A percentile compares a stretch with the other conserved stretches of the same genome.
Conservation (phyloP, 441 rosid species). For the Adansonia rubrostipa region DNA sequence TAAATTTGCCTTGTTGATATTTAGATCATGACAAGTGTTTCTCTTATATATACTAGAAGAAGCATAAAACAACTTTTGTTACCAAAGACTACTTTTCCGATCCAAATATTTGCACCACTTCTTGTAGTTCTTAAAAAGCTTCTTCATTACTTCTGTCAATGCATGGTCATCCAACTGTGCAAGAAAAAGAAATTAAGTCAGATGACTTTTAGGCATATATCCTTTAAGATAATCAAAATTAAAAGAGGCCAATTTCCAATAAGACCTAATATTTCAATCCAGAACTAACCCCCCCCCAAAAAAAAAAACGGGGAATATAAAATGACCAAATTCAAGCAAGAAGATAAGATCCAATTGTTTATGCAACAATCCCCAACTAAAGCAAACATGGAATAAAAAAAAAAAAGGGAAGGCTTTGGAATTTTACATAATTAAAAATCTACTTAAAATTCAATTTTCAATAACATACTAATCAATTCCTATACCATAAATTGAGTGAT, state of each 20-base stretch:
- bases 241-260: not conserved
- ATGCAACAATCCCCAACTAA: not conserved
- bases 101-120: constrained; percentile 98
- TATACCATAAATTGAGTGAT: no score
- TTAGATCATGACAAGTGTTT: no score
- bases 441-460: no score
- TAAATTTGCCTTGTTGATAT: no score
- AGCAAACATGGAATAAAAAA: not conserved
- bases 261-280: not conserved
- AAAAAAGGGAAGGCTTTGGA: not conserved
- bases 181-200: constrained; percentile 20
- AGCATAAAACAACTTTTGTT: constrained; percentile 26
- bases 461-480: not conserved
- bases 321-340: not conserved
- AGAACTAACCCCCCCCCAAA: constrained; percentile 28
- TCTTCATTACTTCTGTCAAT: constrained; percentile 93
- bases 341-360: not conserved
- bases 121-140: constrained; percentile 94
- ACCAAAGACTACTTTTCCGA: constrained; percentile 98
- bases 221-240: not conserved
- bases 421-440: not conserved
- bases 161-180: constrained; percentile 94
- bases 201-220: not conserved
- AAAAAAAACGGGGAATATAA: not conserved
- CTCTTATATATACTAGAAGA: no score